Evolutionary conservation across 2,329 filamentous ascomycete genomes (phyloP), one percentile per base, ranked within the genome.

Genomic region (Penicillium sp.): DNA sequence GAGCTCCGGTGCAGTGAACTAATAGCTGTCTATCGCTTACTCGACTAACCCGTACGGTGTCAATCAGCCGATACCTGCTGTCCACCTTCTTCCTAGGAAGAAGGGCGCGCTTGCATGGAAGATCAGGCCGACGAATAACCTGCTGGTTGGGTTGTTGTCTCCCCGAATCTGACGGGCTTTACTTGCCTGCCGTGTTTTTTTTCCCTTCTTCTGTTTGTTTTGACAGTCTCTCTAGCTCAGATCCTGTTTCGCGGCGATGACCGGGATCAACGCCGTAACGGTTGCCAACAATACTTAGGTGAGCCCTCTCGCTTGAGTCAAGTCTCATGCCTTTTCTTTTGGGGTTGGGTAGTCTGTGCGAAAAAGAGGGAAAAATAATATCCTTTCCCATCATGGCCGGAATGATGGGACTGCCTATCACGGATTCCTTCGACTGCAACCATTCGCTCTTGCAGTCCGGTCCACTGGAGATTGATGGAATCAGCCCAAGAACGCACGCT

Each of bases 401-500:
- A 47, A 44, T 24, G 27, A 45, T 54, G 42, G 47, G 16, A 54
- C n/a, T 54, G 34, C 47, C 34, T 40, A 45, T 50, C 47, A 24
- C 24, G 18, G 42, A 24, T 10, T 27, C 27, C 2, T 27, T 50
- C 49, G 38, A 27, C 43, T 34, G 46, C 27, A 24, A 54, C 51
- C 10, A 31, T 55, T 38, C 32, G 22, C 18, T 52, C 47, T 55
- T 45, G 21, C 48, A 49, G 52, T 43, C 46, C 47, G 46, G 45
- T 56, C 53, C 49, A 57, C 50, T 58, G 46, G 51, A 56, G 51
- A 47, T 50, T 44, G 34, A 38, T 49, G 39, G 44, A 62, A 58
- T 40, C 54, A 60, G 57, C 57, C 62, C 57, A 38, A 53, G 24
- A 22, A 57, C 51, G 57, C 59, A 63, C 55, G 54, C 46, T 55